Evolutionary conservation across 805 yeast species (phyloP).

Genomic region (Yamadazyma ubonensis): DNA sequence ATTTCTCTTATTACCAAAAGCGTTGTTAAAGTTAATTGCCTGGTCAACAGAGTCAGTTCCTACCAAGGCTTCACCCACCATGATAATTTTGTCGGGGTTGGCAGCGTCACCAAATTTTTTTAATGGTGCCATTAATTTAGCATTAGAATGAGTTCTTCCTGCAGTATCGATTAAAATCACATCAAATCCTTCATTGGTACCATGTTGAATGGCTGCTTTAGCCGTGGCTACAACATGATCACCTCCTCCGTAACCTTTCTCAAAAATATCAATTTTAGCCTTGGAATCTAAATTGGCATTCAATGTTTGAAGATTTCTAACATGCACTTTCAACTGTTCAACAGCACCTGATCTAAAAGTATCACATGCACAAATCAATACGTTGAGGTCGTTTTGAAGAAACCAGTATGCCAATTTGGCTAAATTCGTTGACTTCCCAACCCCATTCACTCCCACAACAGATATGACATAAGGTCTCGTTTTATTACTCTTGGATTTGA

Average conservation of each 20-base stretch:
- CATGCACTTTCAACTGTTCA: slow-evolving; percentile 95
- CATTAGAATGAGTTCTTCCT: slow-evolving; percentile 94
- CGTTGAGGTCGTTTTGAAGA: slow-evolving; percentile 81
- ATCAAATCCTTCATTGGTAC: slow-evolving; percentile 67
- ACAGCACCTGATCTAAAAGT: slow-evolving; percentile 98
- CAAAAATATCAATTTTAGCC: slow-evolving; percentile 70
- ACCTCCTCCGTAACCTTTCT: slow-evolving; percentile 97
- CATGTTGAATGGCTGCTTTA: slow-evolving; percentile 82
- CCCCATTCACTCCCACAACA: slow-evolving; percentile 97
- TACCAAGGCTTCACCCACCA: slow-evolving; percentile 98
- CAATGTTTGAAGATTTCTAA: slow-evolving; percentile 71
- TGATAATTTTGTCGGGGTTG: slow-evolving; percentile 90
- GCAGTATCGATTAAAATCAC: slow-evolving; percentile 95
- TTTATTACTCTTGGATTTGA: slow-evolving; percentile 44
- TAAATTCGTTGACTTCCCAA: slow-evolving; percentile 93
- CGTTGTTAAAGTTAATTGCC: slow-evolving; percentile 88
- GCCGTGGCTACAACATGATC: slow-evolving; percentile 91
- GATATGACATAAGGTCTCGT: slow-evolving; percentile 86
- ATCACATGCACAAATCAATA: slow-evolving; percentile 93
- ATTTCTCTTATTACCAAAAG: slow-evolving; percentile 80
- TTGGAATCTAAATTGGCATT: slow-evolving; percentile 49
- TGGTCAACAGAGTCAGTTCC: slow-evolving; percentile 97
- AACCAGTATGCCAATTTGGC: slow-evolving; percentile 96
- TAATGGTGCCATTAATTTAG: slow-evolving; percentile 90
- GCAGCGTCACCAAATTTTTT: slow-evolving; percentile 96